Evolutionary conservation across 2,329 filamentous ascomycete species (phyloP).

Genomic region (Aureobasidium melanogenum): DNA sequence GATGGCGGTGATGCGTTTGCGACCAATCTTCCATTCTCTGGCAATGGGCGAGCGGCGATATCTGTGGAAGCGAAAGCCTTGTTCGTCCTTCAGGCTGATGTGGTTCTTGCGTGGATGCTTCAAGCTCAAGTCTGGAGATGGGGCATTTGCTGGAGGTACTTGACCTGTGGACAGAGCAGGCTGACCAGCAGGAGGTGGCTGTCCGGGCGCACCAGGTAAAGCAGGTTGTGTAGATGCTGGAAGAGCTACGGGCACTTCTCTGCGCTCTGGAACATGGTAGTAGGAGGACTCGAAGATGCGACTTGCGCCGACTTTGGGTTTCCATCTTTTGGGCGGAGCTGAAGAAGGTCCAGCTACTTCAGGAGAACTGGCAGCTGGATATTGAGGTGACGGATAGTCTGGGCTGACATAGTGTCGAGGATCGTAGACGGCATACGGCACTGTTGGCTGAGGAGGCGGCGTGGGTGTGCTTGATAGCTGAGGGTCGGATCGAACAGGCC

Average conservation of each 20-base stretch:
- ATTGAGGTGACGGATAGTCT: not conserved
- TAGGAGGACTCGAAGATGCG: constrained; percentile 11
- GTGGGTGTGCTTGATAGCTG: not conserved
- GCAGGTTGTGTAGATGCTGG: not conserved
- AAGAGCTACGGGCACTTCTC: not conserved
- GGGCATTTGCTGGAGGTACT: not conserved
- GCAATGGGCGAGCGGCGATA: constrained; percentile 57
- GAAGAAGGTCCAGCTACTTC: not conserved
- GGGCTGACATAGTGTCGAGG: not conserved
- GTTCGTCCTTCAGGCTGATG: constrained; percentile 26
- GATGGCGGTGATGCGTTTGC: constrained; percentile 60
- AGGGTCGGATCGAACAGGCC: not conserved
- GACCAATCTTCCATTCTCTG: constrained; percentile 58
- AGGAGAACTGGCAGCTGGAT: not conserved
- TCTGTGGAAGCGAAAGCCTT: constrained; percentile 32
- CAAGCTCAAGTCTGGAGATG: constrained; percentile 18
- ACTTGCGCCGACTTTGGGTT: constrained; percentile 1
- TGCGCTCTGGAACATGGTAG: constrained; percentile 4
- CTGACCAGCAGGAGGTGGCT: not conserved
- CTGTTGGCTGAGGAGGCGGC: not conserved
- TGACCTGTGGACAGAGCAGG: not conserved
- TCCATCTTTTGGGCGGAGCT: not conserved
- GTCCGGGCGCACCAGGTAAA: not conserved
- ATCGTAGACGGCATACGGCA: not conserved
- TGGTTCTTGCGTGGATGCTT: constrained; percentile 26